These are phyloP conservation scores for Malbranchea zuffiana DNA, from an alignment of 2,329 filamentous ascomycete genomes.

Conservation along the genomic window DNA sequence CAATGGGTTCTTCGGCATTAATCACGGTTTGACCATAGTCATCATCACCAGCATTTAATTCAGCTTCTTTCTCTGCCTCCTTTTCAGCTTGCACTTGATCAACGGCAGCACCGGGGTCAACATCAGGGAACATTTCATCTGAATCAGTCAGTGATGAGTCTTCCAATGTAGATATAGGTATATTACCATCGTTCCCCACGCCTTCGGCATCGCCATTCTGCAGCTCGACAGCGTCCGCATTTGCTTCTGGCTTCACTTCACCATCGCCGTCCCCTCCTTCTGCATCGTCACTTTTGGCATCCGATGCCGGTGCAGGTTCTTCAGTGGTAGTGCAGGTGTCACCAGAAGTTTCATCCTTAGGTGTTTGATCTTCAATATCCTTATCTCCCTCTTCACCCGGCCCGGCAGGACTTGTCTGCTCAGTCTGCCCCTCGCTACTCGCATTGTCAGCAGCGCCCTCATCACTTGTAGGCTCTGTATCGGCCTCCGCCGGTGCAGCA, in stretches of 20 bases:
- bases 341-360: neutral
- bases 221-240: neutral
- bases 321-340: neutral
- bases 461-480: neutral
- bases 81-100: conserved; percentile 15
- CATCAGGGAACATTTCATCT: conserved; percentile 11
- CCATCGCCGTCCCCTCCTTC: neutral
- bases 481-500: neutral
- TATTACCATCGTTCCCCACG: conserved; percentile 7
- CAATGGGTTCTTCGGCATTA: neutral
- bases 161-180: neutral
- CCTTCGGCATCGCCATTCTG: conserved; percentile 1
- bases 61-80: conserved; percentile 11
- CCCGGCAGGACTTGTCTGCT: no score
- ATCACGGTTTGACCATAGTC: neutral
- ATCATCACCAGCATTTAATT: conserved; percentile 4
- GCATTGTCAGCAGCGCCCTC: neutral
- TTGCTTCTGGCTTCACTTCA: neutral
- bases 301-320: conserved; percentile 1
- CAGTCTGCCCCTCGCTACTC: no score
- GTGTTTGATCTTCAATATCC: neutral
- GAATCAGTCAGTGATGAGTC: conserved; percentile 2
- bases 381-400: neutral
- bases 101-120: conserved; percentile 10
- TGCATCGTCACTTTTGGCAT: neutral